Base-by-base conservation (phyloP, 2,329 filamentous ascomycete species). In the Emergomyces orientalis region DNA sequence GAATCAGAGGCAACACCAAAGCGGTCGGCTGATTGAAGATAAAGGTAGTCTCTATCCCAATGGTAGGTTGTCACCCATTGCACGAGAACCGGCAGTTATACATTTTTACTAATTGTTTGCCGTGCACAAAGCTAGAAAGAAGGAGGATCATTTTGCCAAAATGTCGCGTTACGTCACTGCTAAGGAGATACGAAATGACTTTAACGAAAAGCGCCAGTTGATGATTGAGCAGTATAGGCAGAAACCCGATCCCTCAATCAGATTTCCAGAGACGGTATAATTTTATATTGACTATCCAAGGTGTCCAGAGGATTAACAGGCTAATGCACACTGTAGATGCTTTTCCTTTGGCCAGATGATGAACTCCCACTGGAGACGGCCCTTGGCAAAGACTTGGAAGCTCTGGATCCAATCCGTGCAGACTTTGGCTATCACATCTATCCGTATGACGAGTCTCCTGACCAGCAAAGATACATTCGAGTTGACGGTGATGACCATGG, bases 301-400 rank as follows among this genome's bases (percentile, higher is more conserved):
- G 13, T 39, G 41, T 41, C n/a, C 6, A 41, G 17, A 59, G 45
- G 22, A 22, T 30, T 52, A 41, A 39, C 30, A 51, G 4, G n/a
- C 19, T 57, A 54, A 34, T 41, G 43, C n/a, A 13, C 13, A 17
- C 34, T 30, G 22, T 63, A 75, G 69, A 70, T 78, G 17, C 67
- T 74, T 0, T 80, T 81, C 60, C 67, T 77, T 25, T 82, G 79
- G 80, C 80, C 79, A 2, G 65, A 68, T 0, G 70, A 76, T 39
- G 78, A 80, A 6, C 75, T 76, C 43, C 69, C 73, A 0, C 68
- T 79, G 2, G 69, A 74, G 14, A 72, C 77, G 13, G 69, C 75
- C 13, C 70, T 82, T 14, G 80, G 79, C 0, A 61, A 65, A 11
- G 73, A 74, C 43, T 71, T 76, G 9, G 78, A 81, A 66, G 72